Evolutionary conservation across 192 early-diverging fungal species (phyloP), one percentile per base, ranked within the genome.

Genomic region (Linnemannia hyalina): DNA sequence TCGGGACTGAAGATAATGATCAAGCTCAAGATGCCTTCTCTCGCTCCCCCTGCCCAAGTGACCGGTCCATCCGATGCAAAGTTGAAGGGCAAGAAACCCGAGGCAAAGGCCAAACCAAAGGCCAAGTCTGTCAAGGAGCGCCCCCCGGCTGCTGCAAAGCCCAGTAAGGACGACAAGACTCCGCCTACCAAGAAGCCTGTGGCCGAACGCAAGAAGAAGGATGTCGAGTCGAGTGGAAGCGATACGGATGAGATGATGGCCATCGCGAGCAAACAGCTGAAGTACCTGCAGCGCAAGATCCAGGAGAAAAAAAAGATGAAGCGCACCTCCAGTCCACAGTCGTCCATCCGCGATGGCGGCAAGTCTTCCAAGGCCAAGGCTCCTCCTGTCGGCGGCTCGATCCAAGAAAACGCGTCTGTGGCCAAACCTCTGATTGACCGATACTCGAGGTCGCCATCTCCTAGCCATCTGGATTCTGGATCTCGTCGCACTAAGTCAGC

Each of bases 211-310:
- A 73, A 26, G 40, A 20, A 54, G 32, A 11, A 54, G 1, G 32
- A 44, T 23, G 44, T 2, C 13, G 52, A 52, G 10, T 86, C 84
- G 20, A 81, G 75, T 29, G 76, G 84, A 2, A 78, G 79, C 35
- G 84, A 86, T 35, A 81, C 79, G 40, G 84, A 86, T 29, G 76
- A 86, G 47, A 86, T 86, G 75, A 86, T 86, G 73, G 70, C 75
- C 0, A n/a, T 60, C 42, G 79, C 84, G n/a, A 86, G 79, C 74
- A 80, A 81, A 54, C 84, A 86, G 52, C 68, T 86, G 22, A 80
- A 73, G 46, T 86, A 86, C 35, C 41, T 86, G 23, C 79, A 86
- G 72, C 84, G 84, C 54, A 86, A 81, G 76, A 86, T 86, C 22
- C 73, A 81, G 10, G 79, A 86, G 10, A 75, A 86, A 52, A 86